Percentiles rank a stretch among this genome's conserved stretches.
Conservation (phyloP, 495 filamentous ascomycete genomes). For the Trichocladium uniseriatum region DNA sequence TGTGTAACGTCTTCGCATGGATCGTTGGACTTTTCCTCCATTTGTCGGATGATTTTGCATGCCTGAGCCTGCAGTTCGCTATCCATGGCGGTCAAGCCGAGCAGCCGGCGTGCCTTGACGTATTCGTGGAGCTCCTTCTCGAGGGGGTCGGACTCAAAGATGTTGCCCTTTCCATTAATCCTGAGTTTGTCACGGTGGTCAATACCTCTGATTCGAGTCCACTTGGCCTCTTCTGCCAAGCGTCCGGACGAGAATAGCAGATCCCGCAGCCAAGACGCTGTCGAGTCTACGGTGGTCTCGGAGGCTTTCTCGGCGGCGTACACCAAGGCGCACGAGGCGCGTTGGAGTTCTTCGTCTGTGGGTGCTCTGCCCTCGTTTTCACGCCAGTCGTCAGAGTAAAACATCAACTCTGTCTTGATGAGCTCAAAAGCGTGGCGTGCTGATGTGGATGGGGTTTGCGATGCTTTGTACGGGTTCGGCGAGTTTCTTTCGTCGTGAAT, state of each 20-base stretch:
- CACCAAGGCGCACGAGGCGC: conserved; percentile 35
- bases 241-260: conserved; percentile 37
- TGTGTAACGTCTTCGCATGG: conserved; percentile 38
- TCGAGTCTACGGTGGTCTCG: conserved; percentile 15
- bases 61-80: conserved; percentile 44
- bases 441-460: conserved; percentile 22
- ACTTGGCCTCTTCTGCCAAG: conserved; percentile 23
- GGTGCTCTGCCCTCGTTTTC: conserved; percentile 23
- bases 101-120: conserved; percentile 37
- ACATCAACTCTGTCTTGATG: conserved; percentile 41
- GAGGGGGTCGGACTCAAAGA: conserved; percentile 40
- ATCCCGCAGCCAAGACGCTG: conserved; percentile 46
- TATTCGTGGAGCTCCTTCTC: conserved; percentile 41
- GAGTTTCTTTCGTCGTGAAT: conserved; percentile 49
- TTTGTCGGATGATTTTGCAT: conserved; percentile 40
- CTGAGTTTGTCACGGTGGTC: conserved; percentile 28
- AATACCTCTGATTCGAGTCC: conserved; percentile 1
- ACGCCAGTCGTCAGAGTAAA: conserved; percentile 28
- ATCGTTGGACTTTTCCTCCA: conserved; percentile 36
- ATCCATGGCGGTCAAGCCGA: conserved; percentile 47
- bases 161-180: conserved; percentile 40
- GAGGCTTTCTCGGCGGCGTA: conserved; percentile 32
- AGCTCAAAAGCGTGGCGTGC: conserved; percentile 44
- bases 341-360: conserved; percentile 36
- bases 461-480: conserved; percentile 36